Evolutionary conservation across 495 filamentous ascomycete species (phyloP), one percentile per base, ranked within the genome.

Genomic region (Paragyromitra xinjiangensis): DNA sequence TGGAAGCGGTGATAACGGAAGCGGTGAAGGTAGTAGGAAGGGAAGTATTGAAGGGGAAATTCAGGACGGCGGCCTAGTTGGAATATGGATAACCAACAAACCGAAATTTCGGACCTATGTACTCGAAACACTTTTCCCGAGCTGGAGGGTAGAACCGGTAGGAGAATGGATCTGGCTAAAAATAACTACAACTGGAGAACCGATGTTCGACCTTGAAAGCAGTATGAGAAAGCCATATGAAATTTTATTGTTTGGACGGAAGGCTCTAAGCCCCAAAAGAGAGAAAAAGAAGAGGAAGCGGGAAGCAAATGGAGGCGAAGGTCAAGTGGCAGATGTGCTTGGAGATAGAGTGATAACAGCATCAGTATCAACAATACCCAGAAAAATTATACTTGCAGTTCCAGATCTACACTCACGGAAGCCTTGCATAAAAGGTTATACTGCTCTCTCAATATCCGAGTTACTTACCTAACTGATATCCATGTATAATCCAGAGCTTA

Each of bases 131-230:
- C 61, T 92, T 6, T 91, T 97, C 42, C 83, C 82, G 7, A 82
- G 84, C 51, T 92, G 92, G 86, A 90, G 88, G 2, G 85, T 98
- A 0, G 83, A 87, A 55, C 12, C 14, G 2, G 79, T 90, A 24
- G 94, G 94, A 62, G 94, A 97, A 85, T 98, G 95, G 95, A 84
- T 91, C 0, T 99, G 95, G 95, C 78, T 97, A 45, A 99, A 99
- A 83, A 88, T 89, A 9, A 97, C 95, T 0, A 81, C 80, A 0
- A 62, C 83, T 0, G 95, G 95, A 0, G 87, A 93, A 75, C 91
- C 93, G 0, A 85, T 97, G 16, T 87, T 87, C 29, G 82, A 85
- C n/a, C n/a, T 96, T 3, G 88, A 92, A 62, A 88, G 90, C 3
- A 77, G 87, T 3, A 94, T 91, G 92, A 85, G 93, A 80, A 94